A percentile compares a stretch with the other conserved stretches of the same genome.
These are phyloP conservation scores for Lepiota venenata DNA, from an alignment of 768 basidiomycete species.

Conservation along the genomic window DNA sequence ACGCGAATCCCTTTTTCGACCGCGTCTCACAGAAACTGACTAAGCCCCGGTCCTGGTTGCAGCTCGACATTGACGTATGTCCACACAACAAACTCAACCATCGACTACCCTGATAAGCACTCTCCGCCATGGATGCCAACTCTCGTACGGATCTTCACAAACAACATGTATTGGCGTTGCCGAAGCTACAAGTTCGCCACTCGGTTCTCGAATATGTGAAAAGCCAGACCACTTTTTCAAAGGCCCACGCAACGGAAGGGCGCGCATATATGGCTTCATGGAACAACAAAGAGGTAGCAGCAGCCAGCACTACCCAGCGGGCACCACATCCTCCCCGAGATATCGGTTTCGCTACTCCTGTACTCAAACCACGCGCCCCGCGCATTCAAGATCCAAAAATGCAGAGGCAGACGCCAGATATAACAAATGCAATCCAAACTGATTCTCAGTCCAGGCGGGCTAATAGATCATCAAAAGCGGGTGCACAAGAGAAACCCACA, in stretches of 20 bases:
- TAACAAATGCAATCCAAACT: background rate
- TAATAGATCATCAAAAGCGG: background rate
- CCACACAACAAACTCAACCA: too few relatives aligned
- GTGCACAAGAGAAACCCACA: background rate
- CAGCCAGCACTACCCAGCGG: background rate
- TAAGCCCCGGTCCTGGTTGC: too few relatives aligned
- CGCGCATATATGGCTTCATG: conserved; percentile 27
- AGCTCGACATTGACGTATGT: too few relatives aligned
- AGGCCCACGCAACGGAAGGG: conserved; percentile 41
- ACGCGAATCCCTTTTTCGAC: too few relatives aligned
- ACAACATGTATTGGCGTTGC: conserved; percentile 24
- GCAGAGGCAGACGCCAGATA: too few relatives aligned
- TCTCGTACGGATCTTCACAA: background rate
- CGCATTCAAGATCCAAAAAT: background rate
- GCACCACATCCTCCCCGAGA: background rate
- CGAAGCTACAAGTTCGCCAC: conserved; percentile 37
- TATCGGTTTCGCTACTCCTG: conserved; percentile 50
- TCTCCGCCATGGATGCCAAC: background rate
- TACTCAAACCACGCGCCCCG: conserved; percentile 44
- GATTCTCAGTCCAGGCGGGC: background rate
- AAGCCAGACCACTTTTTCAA: conserved; percentile 43
- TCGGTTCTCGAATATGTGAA: conserved; percentile 46
- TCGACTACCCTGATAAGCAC: too few relatives aligned
- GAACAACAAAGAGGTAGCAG: conserved; percentile 14
- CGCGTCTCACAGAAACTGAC: too few relatives aligned